Base-by-base conservation (phyloP, 768 basidiomycete species). In the Collybia nuda region DNA sequence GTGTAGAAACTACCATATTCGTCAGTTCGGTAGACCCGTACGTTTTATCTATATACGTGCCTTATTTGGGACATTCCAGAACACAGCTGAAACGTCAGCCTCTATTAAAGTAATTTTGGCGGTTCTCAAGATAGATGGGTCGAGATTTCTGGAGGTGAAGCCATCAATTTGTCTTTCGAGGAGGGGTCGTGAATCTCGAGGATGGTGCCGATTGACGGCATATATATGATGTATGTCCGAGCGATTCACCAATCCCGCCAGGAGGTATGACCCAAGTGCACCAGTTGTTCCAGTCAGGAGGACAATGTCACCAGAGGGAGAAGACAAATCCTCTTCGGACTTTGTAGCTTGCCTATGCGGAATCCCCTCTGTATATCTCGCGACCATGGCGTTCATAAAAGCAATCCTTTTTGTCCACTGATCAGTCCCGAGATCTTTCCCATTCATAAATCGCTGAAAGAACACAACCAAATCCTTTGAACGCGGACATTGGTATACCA, bases 261-360 rank as follows among this genome's bases (percentile, higher is more conserved):
- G 54, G 8, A 72, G 19, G 38, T 62, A 53, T 1, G 59, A 58
- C 6, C 73, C 73, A 8, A 75, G 52, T 2, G 62, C 54, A 2
- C 69, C 68, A 6, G 69, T 73, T 11, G 67, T 73, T 0, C 70
- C 71, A 1, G 71, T 75, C 14, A 72, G 44, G 21, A 73, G 54
- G 28, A 75, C 52, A 1, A 54, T 60, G 47, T 66, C 47, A 19
- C 56, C 28, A 37, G 14, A 39, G 37, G 43, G 22, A 5, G 32
- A n/a, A 26, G n/a, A 40, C 37, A n/a, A 24, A n/a, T 4, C 19
- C 19, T 39, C 6, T 6, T 39, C n/a, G 12, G 12, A 11, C 43
- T 28, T 8, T 3, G 40, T 15, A 35, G 17, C 24, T 6, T 14
- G 44, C 17, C 14, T 18, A 29, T 12, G 44, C 7, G n/a, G 4